phyloP scores from a whole-genome alignment of 108 stramenopile genomes.

The Conticribra weissflogii region DNA sequence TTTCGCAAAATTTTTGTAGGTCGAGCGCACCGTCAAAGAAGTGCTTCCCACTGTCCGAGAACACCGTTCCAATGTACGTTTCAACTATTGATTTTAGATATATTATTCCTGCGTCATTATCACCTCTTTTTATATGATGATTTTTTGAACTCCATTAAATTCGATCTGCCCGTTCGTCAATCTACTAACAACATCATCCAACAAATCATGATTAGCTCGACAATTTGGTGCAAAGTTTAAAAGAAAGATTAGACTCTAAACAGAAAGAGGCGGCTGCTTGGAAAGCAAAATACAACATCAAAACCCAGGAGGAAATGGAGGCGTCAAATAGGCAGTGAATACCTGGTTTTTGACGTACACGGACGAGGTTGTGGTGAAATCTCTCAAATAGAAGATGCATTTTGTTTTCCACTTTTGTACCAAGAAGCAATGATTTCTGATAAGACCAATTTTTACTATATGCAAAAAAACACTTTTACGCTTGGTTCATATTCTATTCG shows the following conservation, averaged over 20 bases:
- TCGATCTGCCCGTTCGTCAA: not conserved
- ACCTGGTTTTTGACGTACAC: too few species aligned
- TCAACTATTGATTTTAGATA: conserved; percentile 8
- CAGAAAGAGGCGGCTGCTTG: conserved; percentile 82
- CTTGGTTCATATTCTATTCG: too few species aligned
- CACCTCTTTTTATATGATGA: conserved; percentile 5
- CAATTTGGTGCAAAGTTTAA: conserved; percentile 58
- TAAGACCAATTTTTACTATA: too few species aligned
- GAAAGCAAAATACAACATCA: conserved; percentile 77
- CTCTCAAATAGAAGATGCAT: too few species aligned
- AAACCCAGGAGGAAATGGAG: conserved; percentile 56
- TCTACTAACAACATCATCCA: not conserved
- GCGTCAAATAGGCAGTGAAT: conserved; percentile 38
- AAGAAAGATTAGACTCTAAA: conserved; percentile 56
- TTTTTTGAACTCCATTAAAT: not conserved
- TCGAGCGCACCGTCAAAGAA: conserved; percentile 94
- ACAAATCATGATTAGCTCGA: conserved; percentile 60
- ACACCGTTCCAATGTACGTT: conserved; percentile 80
- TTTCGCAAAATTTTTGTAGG: conserved; percentile 16
- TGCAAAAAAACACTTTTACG: too few species aligned
- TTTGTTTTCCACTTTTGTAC: too few species aligned
- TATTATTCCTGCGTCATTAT: conserved; percentile 1
- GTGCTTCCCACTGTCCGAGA: conserved; percentile 89
- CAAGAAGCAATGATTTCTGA: too few species aligned
- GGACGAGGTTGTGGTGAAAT: too few species aligned